phyloP scores from a whole-genome alignment of 345 rosid genomes.

The Eucalyptus regnans region DNA sequence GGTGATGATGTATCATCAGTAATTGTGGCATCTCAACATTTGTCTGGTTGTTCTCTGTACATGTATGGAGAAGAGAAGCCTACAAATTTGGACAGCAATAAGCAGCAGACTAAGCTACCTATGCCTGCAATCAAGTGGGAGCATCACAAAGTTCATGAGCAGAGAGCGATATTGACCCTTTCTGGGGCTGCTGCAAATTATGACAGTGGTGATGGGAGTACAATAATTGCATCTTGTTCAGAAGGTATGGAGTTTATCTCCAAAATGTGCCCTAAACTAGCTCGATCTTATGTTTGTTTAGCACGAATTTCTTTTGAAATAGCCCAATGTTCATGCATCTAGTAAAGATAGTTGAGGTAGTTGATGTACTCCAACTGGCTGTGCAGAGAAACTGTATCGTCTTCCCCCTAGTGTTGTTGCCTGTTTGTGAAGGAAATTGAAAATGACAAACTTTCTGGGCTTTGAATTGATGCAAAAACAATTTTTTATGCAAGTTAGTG shows the following conservation, averaged over 20 bases:
- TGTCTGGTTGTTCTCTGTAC: constrained; percentile 63
- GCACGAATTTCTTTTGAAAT: not conserved
- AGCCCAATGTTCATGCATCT: not conserved
- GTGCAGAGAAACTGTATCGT: not conserved
- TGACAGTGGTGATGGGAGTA: constrained; percentile 86
- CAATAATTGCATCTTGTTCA: constrained; percentile 75
- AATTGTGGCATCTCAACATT: constrained; percentile 55
- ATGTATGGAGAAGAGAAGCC: constrained; percentile 84
- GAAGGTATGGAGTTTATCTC: constrained; percentile 43
- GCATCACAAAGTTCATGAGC: constrained; percentile 65
- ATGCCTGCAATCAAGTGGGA: constrained; percentile 85
- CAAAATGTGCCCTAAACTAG: not conserved
- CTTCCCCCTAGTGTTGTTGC: not conserved
- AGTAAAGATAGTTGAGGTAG: not conserved
- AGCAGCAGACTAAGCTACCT: constrained; percentile 71
- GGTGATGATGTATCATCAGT: constrained; percentile 71
- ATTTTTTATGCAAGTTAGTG: not conserved
- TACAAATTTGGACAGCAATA: constrained; percentile 30
- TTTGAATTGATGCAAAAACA: not conserved
- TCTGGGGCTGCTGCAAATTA: constrained; percentile 71
- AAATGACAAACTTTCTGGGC: not conserved
- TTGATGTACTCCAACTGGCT: not conserved
- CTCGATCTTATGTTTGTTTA: not conserved
- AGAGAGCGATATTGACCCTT: constrained; percentile 44
- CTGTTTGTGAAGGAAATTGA: not conserved